Base-by-base conservation (phyloP, 371 early-diverging fungal genomes). In the Lichtheimia ornata region DNA sequence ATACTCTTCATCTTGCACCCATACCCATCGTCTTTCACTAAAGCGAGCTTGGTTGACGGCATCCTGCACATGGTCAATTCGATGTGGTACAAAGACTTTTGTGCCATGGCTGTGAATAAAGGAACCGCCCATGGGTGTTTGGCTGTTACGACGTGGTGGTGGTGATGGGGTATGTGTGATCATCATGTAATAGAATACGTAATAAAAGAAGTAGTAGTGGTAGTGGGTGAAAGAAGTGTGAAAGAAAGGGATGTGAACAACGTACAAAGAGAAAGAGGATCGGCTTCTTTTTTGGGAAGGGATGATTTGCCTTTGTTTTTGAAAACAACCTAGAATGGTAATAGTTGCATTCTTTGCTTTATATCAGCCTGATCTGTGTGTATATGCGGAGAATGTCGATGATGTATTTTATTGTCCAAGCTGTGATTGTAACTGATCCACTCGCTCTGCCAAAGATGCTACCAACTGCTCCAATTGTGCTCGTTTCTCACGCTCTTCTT, bases 21-120 rank as follows among this genome's bases (percentile, higher is more conserved):
- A 98, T 18, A 97, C 93, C 95, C 95, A 98, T 51, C 88, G 94
- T 78, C 93, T 91, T 63, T 94, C 93, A 52, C 86, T 87, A 73
- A 91, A 93, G 49, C 84, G 84, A 6, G 91, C 87, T 70, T 89
- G 89, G 24, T 84, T 87, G 2, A 92, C 84, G 3, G 91, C 86
- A 69, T 92, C 92, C 50, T 79, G 65, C 9, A 81, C 83, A 35
- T 71, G 71, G 53, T 81, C 77, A 17, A 71, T 43, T 35, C 71
- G 72, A 40, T 71, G 69, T 13, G 66, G 65, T 20, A 80, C 59
- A 49, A 73, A 80, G 13, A 72, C 76, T 53, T 68, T 75, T 30
- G 81, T 75, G 22, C 81, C 81, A 60, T 80, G 73, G 30, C 81
- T 77, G 20, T 80, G 73, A 24, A 80, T 72, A 65, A 75, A 80